A percentile compares a stretch with the other conserved stretches of the same genome.
Conservation (phyloP, 495 filamentous ascomycete genomes). For the Cercophora scortea region DNA sequence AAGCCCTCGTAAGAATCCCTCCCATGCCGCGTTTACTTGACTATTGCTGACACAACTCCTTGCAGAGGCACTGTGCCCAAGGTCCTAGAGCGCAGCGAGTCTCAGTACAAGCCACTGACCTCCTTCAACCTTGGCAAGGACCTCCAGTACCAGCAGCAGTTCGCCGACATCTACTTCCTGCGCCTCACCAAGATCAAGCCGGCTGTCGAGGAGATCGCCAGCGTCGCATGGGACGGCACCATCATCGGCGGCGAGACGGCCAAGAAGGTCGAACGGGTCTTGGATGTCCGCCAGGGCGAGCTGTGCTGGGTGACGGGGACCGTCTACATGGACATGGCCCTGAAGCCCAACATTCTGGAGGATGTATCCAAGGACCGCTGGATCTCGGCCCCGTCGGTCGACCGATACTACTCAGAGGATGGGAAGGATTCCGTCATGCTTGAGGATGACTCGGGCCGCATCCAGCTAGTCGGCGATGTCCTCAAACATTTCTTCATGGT, state of each 20-base stretch:
- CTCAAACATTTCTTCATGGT: conserved; percentile 63
- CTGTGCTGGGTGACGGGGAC: conserved; percentile 94
- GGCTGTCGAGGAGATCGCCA: conserved; percentile 64
- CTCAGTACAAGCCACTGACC: conserved; percentile 65
- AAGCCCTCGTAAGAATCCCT: conserved; percentile 19
- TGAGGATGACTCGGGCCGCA: conserved; percentile 92
- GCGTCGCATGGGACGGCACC: conserved; percentile 67
- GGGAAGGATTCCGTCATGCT: conserved; percentile 68
- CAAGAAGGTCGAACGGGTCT: conserved; percentile 68
- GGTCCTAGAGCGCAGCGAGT: conserved; percentile 38
- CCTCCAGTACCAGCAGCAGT: conserved; percentile 88
- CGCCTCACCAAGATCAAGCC: conserved; percentile 84
- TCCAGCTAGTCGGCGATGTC: conserved; percentile 64
- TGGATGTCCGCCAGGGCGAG: conserved; percentile 93
- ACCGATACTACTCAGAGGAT: conserved; percentile 61
- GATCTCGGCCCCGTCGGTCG: conserved; percentile 70
- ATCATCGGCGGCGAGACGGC: conserved; percentile 74
- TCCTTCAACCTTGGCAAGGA: conserved; percentile 65
- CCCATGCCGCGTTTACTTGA: not conserved
- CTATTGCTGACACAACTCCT: conserved; percentile 6
- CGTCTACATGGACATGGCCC: conserved; percentile 91
- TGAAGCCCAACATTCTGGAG: conserved; percentile 95
- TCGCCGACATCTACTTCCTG: conserved; percentile 93
- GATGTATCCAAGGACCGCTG: conserved; percentile 93
- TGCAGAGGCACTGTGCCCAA: conserved; percentile 29